These are phyloP conservation scores for Setomelanomma holmii DNA, from an alignment of 2,329 filamentous ascomycete species.

Conservation along the genomic window DNA sequence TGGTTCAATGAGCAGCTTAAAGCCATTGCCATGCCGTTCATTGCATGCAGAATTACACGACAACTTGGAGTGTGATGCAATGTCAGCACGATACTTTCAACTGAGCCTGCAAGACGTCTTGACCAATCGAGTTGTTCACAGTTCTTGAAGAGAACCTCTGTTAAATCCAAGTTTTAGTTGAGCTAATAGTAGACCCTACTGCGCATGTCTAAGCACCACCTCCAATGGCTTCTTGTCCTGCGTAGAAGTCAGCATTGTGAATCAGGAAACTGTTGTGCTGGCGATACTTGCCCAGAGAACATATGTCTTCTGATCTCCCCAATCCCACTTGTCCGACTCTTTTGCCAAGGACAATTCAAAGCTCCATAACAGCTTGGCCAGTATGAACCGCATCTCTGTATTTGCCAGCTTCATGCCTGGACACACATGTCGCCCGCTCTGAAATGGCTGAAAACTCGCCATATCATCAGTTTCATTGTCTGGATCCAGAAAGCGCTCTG, in stretches of 20 bases:
- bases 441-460: slow-evolving; percentile 34
- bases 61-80: too few relatives aligned
- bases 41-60: too few relatives aligned
- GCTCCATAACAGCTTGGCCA: slow-evolving; percentile 50
- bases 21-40: too few relatives aligned
- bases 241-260: not conserved
- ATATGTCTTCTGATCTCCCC: slow-evolving; percentile 31
- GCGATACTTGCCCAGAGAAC: slow-evolving; percentile 27
- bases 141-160: too few relatives aligned
- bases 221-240: slow-evolving; percentile 19
- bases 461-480: slow-evolving; percentile 28
- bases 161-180: too few relatives aligned
- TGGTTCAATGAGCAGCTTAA: slow-evolving; percentile 30
- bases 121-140: too few relatives aligned
- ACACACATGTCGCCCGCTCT: slow-evolving; percentile 34
- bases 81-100: too few relatives aligned
- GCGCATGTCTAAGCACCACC: slow-evolving; percentile 2
- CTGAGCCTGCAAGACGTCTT: too few relatives aligned
- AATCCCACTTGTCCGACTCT: slow-evolving; percentile 21
- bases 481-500: slow-evolving; percentile 41
- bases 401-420: slow-evolving; percentile 39
- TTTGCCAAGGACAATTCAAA: slow-evolving; percentile 43
- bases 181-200: too few relatives aligned
- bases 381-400: slow-evolving; percentile 44
- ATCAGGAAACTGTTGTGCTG: not conserved